Evolutionary conservation across 2,329 filamentous ascomycete genomes (phyloP).

Genomic region (Cryphonectria carpinicola): DNA sequence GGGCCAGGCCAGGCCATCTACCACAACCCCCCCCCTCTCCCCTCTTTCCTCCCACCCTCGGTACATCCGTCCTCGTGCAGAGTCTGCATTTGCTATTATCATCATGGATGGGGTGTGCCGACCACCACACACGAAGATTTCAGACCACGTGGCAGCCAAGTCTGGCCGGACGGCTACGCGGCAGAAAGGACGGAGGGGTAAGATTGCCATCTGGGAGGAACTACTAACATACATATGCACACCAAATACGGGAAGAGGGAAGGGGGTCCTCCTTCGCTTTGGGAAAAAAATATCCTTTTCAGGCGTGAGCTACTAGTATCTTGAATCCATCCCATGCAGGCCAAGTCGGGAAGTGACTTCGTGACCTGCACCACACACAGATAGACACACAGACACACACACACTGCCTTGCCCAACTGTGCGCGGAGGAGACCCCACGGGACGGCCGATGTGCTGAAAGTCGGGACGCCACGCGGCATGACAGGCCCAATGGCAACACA

Average conservation of each 20-base stretch:
- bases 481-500: constrained; percentile 4
- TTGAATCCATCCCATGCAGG: background rate
- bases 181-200: background rate
- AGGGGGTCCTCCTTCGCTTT: background rate
- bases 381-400: background rate
- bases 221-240: background rate
- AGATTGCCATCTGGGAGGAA: background rate
- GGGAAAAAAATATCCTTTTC: background rate
- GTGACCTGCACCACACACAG: background rate
- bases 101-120: background rate
- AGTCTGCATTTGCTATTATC: background rate
- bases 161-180: background rate
- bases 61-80: background rate
- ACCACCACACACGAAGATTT: background rate
- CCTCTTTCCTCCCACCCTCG: background rate
- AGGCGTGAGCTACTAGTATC: background rate
- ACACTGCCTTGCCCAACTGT: background rate
- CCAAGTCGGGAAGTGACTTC: background rate
- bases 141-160: constrained; percentile 12
- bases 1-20: background rate
- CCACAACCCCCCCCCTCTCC: background rate
- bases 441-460: constrained; percentile 1
- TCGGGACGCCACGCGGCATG: constrained; percentile 3
- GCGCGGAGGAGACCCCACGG: background rate
- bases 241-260: background rate